Conservation (phyloP, 768 basidiomycete genomes). For the Hortiboletus flavorubellus region DNA sequence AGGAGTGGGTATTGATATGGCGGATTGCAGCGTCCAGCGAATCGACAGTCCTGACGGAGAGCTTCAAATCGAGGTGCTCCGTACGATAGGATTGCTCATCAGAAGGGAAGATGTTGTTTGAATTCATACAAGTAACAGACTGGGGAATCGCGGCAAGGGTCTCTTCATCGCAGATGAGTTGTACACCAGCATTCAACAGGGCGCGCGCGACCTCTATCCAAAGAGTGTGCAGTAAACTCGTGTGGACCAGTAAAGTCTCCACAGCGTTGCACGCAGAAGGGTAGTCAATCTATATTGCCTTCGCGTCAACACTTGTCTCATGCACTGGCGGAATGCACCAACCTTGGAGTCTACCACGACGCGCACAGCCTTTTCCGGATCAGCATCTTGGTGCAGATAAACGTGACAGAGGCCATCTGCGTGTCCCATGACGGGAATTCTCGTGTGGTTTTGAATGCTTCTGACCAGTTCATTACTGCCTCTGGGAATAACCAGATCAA, state of each 20-base stretch:
- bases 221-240: constrained; percentile 60
- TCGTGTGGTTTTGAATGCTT: constrained; percentile 84
- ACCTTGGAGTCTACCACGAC: constrained; percentile 93
- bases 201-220: constrained; percentile 81
- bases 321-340: constrained; percentile 5
- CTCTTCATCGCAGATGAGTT: constrained; percentile 72
- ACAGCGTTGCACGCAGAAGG: constrained; percentile 94
- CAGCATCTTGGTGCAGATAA: constrained; percentile 82
- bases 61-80: constrained; percentile 82
- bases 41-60: constrained; percentile 75
- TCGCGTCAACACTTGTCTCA: background rate
- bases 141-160: constrained; percentile 56
- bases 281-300: constrained; percentile 68
- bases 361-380: constrained; percentile 73
- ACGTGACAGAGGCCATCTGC: constrained; percentile 94
- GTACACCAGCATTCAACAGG: constrained; percentile 65
- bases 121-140: constrained; percentile 34
- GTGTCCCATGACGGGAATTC: constrained; percentile 98
- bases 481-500: constrained; percentile 95
- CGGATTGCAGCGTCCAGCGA: constrained; percentile 72
- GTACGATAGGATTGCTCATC: constrained; percentile 69
- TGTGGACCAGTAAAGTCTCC: constrained; percentile 88
- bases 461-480: constrained; percentile 89
- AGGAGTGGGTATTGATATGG: constrained; percentile 91
- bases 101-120: constrained; percentile 51